A percentile compares a stretch with the other conserved stretches of the same genome.
Conservation (phyloP, 495 filamentous ascomycete species). For the Penicillium canescens region DNA sequence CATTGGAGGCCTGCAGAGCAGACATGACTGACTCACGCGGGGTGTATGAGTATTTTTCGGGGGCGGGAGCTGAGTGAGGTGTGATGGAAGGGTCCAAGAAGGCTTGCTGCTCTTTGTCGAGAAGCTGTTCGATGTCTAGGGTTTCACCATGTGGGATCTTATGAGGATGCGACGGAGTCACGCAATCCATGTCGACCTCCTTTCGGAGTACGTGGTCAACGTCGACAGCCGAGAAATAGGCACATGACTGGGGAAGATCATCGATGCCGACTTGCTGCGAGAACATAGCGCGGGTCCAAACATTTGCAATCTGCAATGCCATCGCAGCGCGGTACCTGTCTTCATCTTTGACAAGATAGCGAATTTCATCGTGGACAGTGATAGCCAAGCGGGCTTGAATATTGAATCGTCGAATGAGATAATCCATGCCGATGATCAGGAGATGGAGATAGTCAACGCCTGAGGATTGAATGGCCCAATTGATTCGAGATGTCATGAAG, state of each 20-base stretch:
- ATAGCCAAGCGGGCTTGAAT: constrained; percentile 82
- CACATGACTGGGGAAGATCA: constrained; percentile 89
- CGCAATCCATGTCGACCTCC: constrained; percentile 95
- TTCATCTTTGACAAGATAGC: constrained; percentile 82
- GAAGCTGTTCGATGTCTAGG: constrained; percentile 72
- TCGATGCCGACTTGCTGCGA: constrained; percentile 94
- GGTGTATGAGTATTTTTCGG: constrained; percentile 63
- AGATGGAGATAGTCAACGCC: constrained; percentile 98
- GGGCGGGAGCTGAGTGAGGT: constrained; percentile 52
- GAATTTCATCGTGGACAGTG: constrained; percentile 96
- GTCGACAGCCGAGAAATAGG: constrained; percentile 94
- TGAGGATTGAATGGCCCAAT: constrained; percentile 98
- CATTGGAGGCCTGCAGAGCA: constrained; percentile 51
- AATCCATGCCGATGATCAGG: constrained; percentile 91
- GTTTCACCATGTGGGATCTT: constrained; percentile 84
- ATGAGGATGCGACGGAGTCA: constrained; percentile 81
- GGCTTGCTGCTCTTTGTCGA: constrained; percentile 65
- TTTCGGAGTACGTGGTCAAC: constrained; percentile 93
- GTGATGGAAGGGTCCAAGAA: constrained; percentile 62
- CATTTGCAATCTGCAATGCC: constrained; percentile 89
- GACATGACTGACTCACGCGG: constrained; percentile 80
- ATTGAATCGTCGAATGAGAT: constrained; percentile 83
- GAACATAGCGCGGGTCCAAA: constrained; percentile 98
- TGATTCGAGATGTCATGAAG: constrained; percentile 95
- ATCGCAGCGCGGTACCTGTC: constrained; percentile 87